Conservation (phyloP, 176 grass and related monocot species). For the Oryza glumipatula region DNA sequence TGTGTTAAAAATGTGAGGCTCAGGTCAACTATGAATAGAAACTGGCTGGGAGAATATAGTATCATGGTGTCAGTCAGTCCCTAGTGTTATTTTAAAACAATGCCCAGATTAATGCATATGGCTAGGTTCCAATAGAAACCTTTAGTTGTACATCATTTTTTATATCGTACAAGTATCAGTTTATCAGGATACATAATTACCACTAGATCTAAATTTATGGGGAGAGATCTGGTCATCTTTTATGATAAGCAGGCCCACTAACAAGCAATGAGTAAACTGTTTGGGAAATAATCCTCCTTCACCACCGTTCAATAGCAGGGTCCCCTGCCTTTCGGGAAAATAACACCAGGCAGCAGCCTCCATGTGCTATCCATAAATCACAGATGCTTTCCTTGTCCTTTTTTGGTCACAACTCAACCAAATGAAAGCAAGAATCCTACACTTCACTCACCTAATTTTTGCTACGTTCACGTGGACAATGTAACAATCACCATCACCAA, state of each 20-base stretch:
- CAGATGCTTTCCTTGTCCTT: conserved; percentile 47
- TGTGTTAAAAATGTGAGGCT: conserved; percentile 31
- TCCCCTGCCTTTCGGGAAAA: conserved; percentile 48
- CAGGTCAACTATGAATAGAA: conserved; percentile 43
- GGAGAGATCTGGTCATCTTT: background rate
- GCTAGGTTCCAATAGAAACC: conserved; percentile 22
- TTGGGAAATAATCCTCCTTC: conserved; percentile 14
- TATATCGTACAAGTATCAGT: background rate
- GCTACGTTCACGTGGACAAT: conserved; percentile 6
- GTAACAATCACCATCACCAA: background rate
- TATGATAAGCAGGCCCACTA: conserved; percentile 9
- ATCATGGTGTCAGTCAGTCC: conserved; percentile 39
- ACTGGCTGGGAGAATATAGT: conserved; percentile 12
- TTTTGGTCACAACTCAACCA: conserved; percentile 13
- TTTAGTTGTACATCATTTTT: background rate
- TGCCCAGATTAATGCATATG: conserved; percentile 29
- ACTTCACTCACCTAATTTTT: background rate
- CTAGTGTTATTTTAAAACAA: conserved; percentile 6
- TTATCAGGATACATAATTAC: conserved; percentile 6
- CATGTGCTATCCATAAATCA: conserved; percentile 47
- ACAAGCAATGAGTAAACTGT: conserved; percentile 4
- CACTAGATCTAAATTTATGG: conserved; percentile 5
- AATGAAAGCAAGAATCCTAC: conserved; percentile 35
- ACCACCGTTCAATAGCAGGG: conserved; percentile 32
- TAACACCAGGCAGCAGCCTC: conserved; percentile 12